phyloP scores from a whole-genome alignment of 768 basidiomycete species.

The Hygrocybe punicea region DNA sequence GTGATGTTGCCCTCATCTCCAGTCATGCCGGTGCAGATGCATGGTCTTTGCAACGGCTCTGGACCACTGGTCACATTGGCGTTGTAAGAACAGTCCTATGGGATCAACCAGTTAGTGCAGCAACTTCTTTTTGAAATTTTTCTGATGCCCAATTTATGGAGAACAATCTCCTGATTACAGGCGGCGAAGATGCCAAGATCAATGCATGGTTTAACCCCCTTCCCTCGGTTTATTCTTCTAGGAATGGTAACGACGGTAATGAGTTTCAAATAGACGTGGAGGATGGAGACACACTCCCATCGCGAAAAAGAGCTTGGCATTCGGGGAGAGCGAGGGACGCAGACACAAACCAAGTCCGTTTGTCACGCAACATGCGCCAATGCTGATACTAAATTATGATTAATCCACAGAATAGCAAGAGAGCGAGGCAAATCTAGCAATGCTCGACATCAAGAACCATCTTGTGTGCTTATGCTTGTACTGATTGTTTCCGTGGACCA shows the following conservation, averaged over 20 bases:
- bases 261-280: constrained; percentile 31
- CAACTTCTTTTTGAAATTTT: neutral
- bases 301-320: neutral
- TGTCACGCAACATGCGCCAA: neutral
- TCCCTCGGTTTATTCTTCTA: neutral
- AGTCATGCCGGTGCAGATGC: constrained; percentile 38
- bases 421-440: neutral
- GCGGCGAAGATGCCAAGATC: constrained; percentile 51
- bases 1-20: constrained; percentile 54
- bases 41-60: constrained; percentile 52
- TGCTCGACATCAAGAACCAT: neutral
- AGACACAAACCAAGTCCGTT: neutral
- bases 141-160: constrained; percentile 13
- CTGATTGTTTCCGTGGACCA: too few species aligned
- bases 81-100: constrained; percentile 54
- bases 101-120: constrained; percentile 48
- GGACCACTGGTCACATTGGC: constrained; percentile 55
- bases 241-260: neutral
- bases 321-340: neutral
- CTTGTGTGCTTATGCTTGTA: too few species aligned
- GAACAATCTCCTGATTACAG: constrained; percentile 44
- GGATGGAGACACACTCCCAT: neutral
- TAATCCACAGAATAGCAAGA: neutral
- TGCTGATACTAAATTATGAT: neutral
- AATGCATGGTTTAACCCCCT: constrained; percentile 37